Base-by-base conservation (phyloP, 2,329 filamentous ascomycete species). In the Pseudohalonectria lignicola region DNA sequence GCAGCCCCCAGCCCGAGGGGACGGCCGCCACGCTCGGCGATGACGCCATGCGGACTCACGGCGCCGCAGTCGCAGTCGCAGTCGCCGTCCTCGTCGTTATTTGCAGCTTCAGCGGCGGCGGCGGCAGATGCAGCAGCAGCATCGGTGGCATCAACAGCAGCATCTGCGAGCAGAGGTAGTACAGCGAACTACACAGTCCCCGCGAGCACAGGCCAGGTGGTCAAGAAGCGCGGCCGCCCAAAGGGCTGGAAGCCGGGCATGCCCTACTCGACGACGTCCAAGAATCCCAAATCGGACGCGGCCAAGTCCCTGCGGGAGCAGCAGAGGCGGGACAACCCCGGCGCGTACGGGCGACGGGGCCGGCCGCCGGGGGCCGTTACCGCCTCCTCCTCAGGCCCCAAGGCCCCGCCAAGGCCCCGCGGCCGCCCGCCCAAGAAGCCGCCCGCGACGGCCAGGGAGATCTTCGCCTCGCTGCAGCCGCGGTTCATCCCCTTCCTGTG, bases 401-500 rank as follows among this genome's bases (percentile, higher is more conserved):
- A 25, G 19, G 36, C 21, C 4, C 30, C 36, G 20, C 29, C 29
- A 3, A 67, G 65, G 45, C 56, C 60, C 20, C 56, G 63, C 17
- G 65, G 67, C 7, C 60, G 66, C 4, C 64, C 62, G 4, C 57
- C 61, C 4, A 62, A 60, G 38, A 46, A 55, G 20, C 50, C 56
- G 3, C 58, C 60, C 5, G 59, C 58, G 13, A 53, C 60, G 12
- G 58, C 62, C 0, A 50, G 57, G 32, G 57, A 63, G 11, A 51
- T 63, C 20, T 76, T 71, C 41, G 49, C 55, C 20, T 48, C 45
- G 16, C 50, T 64, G 17, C 50, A 61, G 17, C 62, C 69, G 5
- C 55, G 54, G 4, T 78, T 70, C 46, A 40, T 64, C n/a, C 53
- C 62, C 2, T 81, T 74, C 48, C 41, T 65, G 9, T 81, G 76